Evolutionary conservation across 768 basidiomycete genomes (phyloP), one percentile per base, ranked within the genome.

Genomic region (Paxillus involutus): DNA sequence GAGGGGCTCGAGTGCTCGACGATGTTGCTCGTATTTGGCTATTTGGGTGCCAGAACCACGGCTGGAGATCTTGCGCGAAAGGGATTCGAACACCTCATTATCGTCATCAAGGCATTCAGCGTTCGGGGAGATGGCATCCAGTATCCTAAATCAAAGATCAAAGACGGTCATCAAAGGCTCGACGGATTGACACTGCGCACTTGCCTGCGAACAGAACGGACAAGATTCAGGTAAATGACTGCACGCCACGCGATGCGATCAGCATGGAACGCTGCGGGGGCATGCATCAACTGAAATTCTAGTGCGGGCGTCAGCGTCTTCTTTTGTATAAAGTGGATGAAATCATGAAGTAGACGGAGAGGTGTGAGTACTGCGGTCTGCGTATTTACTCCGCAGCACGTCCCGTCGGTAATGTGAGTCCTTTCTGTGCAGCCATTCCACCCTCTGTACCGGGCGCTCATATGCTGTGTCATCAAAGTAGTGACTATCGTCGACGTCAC

Each of bases 181-280:
- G 13, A 50, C 41, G 17, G 26, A 30, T 17, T n/a, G 24, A 63
- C 26, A 55, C 30, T 32, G 52, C 44, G 52, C 42, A 70, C 77
- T 58, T 66, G 85, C 86, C 86, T 82, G 63, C 85, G 84, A 62
- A 93, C 73, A 56, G 91, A 93, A 67, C 86, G 85, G 55, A 92
- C 87, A 58, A 94, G 78, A 71, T 94, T 94, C 56, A 93, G 80
- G 73, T 93, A 94, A 63, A 94, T 88, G 61, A 94, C 90, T 47
- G 88, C 81, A 48, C 91, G 83, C 91, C 91, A 94, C 26, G 90
- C 88, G 51, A 89, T 83, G 57, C 91, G 80, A 66, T 93, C 90
- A 16, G 85, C 83, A 59, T 82, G 82, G 69, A 94, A 92, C 36
- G 86, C 81, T 35, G 82, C 83, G 9, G 87, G 87, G 1, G 86